Conservation (phyloP, 805 yeast species). For the Ogataea allantospora region DNA sequence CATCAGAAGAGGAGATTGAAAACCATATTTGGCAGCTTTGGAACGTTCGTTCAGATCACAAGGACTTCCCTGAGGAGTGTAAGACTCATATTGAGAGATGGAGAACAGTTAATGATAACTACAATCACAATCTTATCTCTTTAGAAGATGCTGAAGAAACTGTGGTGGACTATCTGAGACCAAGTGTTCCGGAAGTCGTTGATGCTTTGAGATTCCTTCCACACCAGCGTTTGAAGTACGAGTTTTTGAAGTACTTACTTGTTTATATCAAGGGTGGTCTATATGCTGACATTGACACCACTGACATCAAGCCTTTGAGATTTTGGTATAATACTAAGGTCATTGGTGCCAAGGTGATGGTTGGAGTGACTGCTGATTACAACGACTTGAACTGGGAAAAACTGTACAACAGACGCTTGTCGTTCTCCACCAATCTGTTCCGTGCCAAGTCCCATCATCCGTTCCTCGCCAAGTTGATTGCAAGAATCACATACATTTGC, state of each 20-base stretch:
- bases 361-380: conserved; percentile 25
- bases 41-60: conserved; percentile 29
- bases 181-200: conserved; percentile 48
- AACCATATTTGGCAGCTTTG: conserved; percentile 33
- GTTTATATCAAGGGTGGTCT: conserved; percentile 57
- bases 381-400: conserved; percentile 26
- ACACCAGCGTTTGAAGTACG: conserved; percentile 48
- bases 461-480: conserved; percentile 25
- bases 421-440: conserved; percentile 22
- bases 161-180: conserved; percentile 27
- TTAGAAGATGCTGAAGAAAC: conserved; percentile 31
- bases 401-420: conserved; percentile 25
- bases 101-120: conserved; percentile 32
- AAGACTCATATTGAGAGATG: conserved; percentile 34
- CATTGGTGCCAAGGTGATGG: conserved; percentile 16
- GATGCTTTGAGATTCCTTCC: conserved; percentile 51
- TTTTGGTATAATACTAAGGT: conserved; percentile 26
- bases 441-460: conserved; percentile 28
- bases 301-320: conserved; percentile 46
- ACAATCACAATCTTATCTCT: conserved; percentile 31
- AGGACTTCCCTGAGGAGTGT: conserved; percentile 31
- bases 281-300: conserved; percentile 61
- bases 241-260: conserved; percentile 53
- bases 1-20: conserved; percentile 27
- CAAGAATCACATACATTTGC: conserved; percentile 31